phyloP scores from a whole-genome alignment of 2,329 filamentous ascomycete genomes.

The Cladobotryum mycophilum region DNA sequence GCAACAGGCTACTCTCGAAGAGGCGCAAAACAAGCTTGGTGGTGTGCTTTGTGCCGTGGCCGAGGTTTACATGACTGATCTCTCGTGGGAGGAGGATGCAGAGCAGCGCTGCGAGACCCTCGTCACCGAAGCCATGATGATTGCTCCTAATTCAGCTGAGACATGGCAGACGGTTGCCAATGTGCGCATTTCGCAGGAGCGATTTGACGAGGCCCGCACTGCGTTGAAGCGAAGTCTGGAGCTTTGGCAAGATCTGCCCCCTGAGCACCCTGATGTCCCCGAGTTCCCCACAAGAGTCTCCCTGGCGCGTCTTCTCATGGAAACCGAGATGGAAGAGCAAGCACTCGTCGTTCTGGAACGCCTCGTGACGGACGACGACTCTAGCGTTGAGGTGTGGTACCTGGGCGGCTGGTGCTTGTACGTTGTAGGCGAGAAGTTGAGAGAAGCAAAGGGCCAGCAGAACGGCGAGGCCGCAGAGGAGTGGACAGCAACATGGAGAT shows the following conservation, averaged over 20 bases:
- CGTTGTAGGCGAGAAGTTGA: constrained; percentile 65
- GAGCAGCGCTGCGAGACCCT: constrained; percentile 82
- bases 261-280: constrained; percentile 66
- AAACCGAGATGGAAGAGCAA: constrained; percentile 78
- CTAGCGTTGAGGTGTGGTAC: constrained; percentile 95
- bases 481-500: constrained; percentile 59
- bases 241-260: constrained; percentile 73
- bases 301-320: constrained; percentile 79
- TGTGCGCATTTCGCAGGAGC: constrained; percentile 81
- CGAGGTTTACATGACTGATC: constrained; percentile 98
- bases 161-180: constrained; percentile 94
- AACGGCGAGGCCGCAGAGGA: constrained; percentile 34
- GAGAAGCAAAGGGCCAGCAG: constrained; percentile 30
- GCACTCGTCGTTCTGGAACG: constrained; percentile 81
- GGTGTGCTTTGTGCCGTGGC: constrained; percentile 90
- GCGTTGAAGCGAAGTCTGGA: constrained; percentile 75
- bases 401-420: constrained; percentile 90
- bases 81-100: constrained; percentile 87
- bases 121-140: constrained; percentile 82
- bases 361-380: constrained; percentile 81
- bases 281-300: constrained; percentile 83
- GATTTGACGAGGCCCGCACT: constrained; percentile 69
- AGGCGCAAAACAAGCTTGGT: constrained; percentile 73
- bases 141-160: constrained; percentile 75
- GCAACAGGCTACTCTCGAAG: constrained; percentile 45